Evolutionary conservation across 1,284 basidiomycete species (phyloP).

Genomic region (Sanghuangporus sanghuang): DNA sequence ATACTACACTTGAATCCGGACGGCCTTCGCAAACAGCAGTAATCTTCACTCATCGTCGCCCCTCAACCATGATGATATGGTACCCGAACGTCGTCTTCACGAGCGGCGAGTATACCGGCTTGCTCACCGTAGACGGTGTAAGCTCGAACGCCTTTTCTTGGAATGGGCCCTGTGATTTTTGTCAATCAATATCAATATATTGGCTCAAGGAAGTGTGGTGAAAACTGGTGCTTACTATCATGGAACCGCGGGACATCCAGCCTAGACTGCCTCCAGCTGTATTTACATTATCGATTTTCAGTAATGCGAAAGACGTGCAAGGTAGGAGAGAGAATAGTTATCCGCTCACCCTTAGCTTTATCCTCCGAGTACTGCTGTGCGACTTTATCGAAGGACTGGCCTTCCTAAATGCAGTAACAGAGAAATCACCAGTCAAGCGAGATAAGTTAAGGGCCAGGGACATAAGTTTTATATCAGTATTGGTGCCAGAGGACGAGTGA

Average conservation of each 20-base stretch:
- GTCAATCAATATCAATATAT: background rate
- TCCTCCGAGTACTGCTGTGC: conserved; percentile 85
- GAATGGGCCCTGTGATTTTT: conserved; percentile 51
- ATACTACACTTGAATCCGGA: too few relatives aligned
- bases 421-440: background rate
- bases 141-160: conserved; percentile 81
- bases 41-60: conserved; percentile 46
- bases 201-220: background rate
- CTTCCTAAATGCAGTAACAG: conserved; percentile 41
- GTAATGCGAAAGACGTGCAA: background rate
- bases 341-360: conserved; percentile 68
- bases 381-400: conserved; percentile 76
- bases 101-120: conserved; percentile 26
- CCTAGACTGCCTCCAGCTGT: conserved; percentile 77
- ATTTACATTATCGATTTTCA: background rate
- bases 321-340: background rate
- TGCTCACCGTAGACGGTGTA: conserved; percentile 49
- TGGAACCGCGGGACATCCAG: conserved; percentile 76
- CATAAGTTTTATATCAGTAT: background rate
- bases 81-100: conserved; percentile 83
- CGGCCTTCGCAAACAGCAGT: background rate
- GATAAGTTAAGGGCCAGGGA: background rate
- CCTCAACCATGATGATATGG: conserved; percentile 86
- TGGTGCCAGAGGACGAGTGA: background rate
- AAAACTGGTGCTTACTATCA: conserved; percentile 11